phyloP scores from a whole-genome alignment of 78 protist genomes.

The Emiliania huxleyi region DNA sequence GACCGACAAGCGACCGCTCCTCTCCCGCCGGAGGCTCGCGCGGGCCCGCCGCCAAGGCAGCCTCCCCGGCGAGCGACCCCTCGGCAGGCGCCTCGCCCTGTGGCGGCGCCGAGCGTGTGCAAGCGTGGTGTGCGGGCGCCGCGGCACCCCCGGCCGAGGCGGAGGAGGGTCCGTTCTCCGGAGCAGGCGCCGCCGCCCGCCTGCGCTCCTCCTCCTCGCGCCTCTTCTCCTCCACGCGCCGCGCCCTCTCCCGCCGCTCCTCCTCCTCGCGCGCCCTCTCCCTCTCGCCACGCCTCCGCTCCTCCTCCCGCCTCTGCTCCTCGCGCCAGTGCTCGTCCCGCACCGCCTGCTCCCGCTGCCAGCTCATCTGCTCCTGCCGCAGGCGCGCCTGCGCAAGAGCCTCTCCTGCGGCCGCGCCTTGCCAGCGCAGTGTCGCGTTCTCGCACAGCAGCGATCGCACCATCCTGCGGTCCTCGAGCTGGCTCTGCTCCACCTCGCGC shows the following conservation, averaged over 20 bases:
- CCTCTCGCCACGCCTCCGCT: neutral
- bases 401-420: neutral
- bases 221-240: neutral
- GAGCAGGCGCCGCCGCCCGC: no score
- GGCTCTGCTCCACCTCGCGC: neutral
- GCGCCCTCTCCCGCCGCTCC: neutral
- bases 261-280: neutral
- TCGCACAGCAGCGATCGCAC: neutral
- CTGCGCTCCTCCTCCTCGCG: no score
- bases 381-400: neutral
- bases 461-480: neutral
- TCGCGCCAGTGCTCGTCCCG: neutral
- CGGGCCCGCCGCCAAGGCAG: neutral
- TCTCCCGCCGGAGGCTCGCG: neutral
- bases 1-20: neutral
- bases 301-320: neutral
- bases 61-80: neutral
- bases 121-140: no score
- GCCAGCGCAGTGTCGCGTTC: neutral
- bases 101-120: no score
- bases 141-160: no score
- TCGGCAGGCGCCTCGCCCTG: no score
- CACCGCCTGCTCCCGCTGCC: neutral
- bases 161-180: no score
- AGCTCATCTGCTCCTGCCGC: neutral